Evolutionary conservation across 129 eudicot genomes (phyloP).

Genomic region (Calendula officinalis): DNA sequence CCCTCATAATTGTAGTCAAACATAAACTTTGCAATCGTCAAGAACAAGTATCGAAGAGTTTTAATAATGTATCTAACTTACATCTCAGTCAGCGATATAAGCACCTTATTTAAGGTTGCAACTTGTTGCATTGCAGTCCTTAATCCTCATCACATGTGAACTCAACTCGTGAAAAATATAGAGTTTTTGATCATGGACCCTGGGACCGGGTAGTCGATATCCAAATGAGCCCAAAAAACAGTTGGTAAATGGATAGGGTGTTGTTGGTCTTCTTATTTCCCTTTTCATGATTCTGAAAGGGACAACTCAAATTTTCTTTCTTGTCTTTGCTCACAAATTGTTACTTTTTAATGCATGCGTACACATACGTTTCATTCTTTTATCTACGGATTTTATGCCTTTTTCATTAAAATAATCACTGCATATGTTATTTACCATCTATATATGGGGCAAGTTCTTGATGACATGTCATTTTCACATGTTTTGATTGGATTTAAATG

Average conservation of each 20-base stretch:
- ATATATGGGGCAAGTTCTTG: neutral
- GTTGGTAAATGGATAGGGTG: neutral
- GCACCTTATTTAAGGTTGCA: too few species aligned
- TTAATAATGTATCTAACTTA: too few species aligned
- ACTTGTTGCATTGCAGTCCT: too few species aligned
- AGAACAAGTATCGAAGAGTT: too few species aligned
- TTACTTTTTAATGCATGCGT: conserved; percentile 10
- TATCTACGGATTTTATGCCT: neutral
- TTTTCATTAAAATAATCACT: neutral
- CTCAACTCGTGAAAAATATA: too few species aligned
- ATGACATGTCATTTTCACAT: too few species aligned
- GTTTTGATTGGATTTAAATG: too few species aligned
- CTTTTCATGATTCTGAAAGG: conserved; percentile 2
- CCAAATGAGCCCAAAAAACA: neutral
- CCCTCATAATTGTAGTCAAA: too few species aligned
- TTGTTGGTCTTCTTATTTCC: neutral
- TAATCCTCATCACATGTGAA: too few species aligned
- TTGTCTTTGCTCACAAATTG: neutral
- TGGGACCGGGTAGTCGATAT: neutral
- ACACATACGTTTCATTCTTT: neutral
- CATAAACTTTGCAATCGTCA: too few species aligned
- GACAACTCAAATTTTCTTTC: conserved; percentile 8
- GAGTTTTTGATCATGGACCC: too few species aligned
- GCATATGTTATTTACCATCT: neutral
- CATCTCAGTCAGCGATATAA: too few species aligned